Evolutionary conservation across 2,329 filamentous ascomycete species (phyloP), one percentile per base, ranked within the genome.

Genomic region (Ophiostoma sp.): DNA sequence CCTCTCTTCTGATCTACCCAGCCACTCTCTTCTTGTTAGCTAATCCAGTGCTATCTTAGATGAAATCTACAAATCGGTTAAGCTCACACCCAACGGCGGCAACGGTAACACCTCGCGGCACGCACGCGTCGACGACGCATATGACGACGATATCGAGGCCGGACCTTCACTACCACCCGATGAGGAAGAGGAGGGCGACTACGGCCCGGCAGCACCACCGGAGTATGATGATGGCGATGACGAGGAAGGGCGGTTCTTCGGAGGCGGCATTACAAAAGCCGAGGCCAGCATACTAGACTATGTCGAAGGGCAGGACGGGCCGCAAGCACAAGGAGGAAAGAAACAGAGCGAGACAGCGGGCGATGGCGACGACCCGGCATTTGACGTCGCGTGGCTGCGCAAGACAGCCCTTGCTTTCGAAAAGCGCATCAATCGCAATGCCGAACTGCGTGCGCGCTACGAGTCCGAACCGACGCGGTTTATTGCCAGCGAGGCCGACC

Each of bases 191-290:
- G 88, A 88, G 66, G 87, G 87, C 69, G 81, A 84, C 77, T 83
- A 83, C 74, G 84, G 84, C 19, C 85, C 84, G 39, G 78, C 82
- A 3, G 76, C 81, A 31, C 84, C 86, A 0, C 87, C 88, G 17
- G 84, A 87, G 2, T 85, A 86, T 12, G 80, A 80, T 12, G 79
- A 79, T 3, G 80, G 78, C 72, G 93, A 95, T 77, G 95, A 97
- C 78, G 94, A 97, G 71, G 96, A 97, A 76, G 96, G 95, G 0
- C 91, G 96, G 12, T 99, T 99, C 85, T 99, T 98, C 78, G 96
- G 95, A 59, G 93, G 94, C 71, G 96, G 96, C 45, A 92, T 99
- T 78, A 93, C 92, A 33, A 87, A 91, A 73, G 88, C 93, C 77
- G 94, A 97, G 76, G 91, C 90, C 2, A 89, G 94, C 77, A 93